phyloP scores from a whole-genome alignment of 306 rosid genomes.

The Bauhinia variegata region DNA sequence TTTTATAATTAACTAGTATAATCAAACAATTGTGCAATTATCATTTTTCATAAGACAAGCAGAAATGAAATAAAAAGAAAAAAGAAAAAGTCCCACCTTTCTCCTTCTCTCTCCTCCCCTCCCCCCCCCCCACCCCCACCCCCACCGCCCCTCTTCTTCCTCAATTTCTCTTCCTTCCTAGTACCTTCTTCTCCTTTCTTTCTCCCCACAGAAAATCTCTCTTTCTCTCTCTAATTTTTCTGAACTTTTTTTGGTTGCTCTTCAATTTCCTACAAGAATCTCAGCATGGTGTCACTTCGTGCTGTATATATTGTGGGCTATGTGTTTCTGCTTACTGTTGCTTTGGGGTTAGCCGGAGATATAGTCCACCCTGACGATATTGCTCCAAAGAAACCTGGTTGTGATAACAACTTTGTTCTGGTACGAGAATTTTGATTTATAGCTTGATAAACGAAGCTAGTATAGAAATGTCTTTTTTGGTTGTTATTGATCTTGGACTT shows the following conservation, averaged over 20 bases:
- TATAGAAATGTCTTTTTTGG: not conserved
- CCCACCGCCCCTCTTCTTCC: conserved; percentile 26
- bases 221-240: conserved; percentile 18
- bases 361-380: conserved; percentile 84
- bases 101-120: conserved; percentile 34
- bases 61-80: conserved; percentile 17
- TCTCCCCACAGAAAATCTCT: conserved; percentile 22
- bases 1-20: too few relatives aligned
- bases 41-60: too few relatives aligned
- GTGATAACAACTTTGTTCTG: conserved; percentile 90
- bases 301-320: conserved; percentile 34
- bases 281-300: conserved; percentile 57
- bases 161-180: conserved; percentile 37
- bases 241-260: conserved; percentile 39
- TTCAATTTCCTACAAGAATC: conserved; percentile 24
- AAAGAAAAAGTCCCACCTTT: conserved; percentile 16
- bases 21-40: too few relatives aligned
- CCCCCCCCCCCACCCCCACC: too few relatives aligned
- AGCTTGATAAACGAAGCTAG: not conserved
- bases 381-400: conserved; percentile 87
- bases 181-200: conserved; percentile 26
- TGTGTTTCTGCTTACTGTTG: conserved; percentile 45
- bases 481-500: conserved; percentile 27
- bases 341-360: conserved; percentile 75
- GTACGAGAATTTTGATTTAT: conserved; percentile 48